Conservation (phyloP, 352 stramenopile genomes). For the Pythium aphanidermatum region DNA sequence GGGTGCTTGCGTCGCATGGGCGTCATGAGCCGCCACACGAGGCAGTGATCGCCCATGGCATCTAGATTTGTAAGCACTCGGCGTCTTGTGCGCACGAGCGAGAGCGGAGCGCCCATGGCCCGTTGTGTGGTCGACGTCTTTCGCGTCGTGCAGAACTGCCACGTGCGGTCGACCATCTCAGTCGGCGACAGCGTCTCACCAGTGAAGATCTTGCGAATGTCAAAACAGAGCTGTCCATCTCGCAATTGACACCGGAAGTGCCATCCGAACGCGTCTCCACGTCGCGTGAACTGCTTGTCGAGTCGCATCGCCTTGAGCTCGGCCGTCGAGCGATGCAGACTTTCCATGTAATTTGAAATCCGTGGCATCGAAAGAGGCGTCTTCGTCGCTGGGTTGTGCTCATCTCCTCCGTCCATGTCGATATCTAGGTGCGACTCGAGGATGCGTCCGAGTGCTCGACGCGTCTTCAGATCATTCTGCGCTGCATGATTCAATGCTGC, state of each 20-base stretch:
- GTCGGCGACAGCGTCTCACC: not conserved
- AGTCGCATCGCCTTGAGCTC: too few relatives aligned
- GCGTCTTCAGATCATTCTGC: slow-evolving; percentile 2
- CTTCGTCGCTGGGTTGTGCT: too few relatives aligned
- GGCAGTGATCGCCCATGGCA: not conserved
- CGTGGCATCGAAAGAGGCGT: too few relatives aligned
- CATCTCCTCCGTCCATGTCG: not conserved
- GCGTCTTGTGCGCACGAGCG: not conserved
- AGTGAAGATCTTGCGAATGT: slow-evolving; percentile 7
- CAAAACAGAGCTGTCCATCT: slow-evolving; percentile 5
- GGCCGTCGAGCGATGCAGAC: too few relatives aligned
- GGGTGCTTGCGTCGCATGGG: not conserved
- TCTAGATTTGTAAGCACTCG: not conserved
- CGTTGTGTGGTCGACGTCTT: not conserved
- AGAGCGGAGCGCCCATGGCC: slow-evolving; percentile 2
- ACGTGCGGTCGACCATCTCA: slow-evolving; percentile 7
- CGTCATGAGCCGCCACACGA: not conserved
- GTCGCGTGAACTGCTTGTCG: too few relatives aligned
- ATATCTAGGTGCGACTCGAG: too few relatives aligned
- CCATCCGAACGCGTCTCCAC: slow-evolving; percentile 19
- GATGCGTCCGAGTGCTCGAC: not conserved
- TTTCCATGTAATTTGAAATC: too few relatives aligned
- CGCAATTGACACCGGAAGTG: slow-evolving; percentile 1
- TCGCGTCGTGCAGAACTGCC: slow-evolving; percentile 13
- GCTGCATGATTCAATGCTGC: not conserved